Evolutionary conservation across 345 rosid genomes (phyloP).

Genomic region (Sonneratia caseolaris): DNA sequence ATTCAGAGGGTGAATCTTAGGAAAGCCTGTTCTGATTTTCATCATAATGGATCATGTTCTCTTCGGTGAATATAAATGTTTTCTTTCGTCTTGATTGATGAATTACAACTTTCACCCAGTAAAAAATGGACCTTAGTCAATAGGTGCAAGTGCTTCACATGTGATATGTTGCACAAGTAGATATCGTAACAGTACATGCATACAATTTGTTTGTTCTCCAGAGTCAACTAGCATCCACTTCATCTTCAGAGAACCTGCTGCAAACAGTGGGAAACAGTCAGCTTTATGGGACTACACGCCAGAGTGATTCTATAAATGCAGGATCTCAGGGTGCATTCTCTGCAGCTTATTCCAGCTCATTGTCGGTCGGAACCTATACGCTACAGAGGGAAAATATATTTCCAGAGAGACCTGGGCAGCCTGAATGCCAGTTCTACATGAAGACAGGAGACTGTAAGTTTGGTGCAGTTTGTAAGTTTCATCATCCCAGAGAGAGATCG

Average conservation of each 20-base stretch:
- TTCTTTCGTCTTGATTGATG: neutral
- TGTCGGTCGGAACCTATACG: conserved; percentile 61
- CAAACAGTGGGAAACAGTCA: conserved; percentile 45
- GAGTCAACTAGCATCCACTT: conserved; percentile 88
- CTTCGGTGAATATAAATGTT: neutral
- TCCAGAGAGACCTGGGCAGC: conserved; percentile 98
- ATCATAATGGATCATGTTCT: neutral
- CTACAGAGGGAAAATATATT: conserved; percentile 77
- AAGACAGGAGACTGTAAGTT: conserved; percentile 99
- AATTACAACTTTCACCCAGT: neutral
- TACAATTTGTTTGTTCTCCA: conserved; percentile 20
- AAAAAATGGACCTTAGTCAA: neutral
- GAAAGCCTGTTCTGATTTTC: neutral
- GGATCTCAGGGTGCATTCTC: conserved; percentile 61
- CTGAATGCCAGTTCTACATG: conserved; percentile 96
- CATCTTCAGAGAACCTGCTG: conserved; percentile 72
- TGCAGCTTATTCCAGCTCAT: conserved; percentile 47
- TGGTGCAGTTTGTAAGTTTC: conserved; percentile 90
- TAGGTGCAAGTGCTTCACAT: neutral
- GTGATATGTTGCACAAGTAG: neutral
- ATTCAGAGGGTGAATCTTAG: neutral
- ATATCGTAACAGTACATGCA: conserved; percentile 11
- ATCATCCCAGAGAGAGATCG: conserved; percentile 92
- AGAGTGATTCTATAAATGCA: conserved; percentile 40
- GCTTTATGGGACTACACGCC: conserved; percentile 49